These are phyloP conservation scores for Phytophthora uliginosa DNA, from an alignment of 352 stramenopile species.

Conservation along the genomic window DNA sequence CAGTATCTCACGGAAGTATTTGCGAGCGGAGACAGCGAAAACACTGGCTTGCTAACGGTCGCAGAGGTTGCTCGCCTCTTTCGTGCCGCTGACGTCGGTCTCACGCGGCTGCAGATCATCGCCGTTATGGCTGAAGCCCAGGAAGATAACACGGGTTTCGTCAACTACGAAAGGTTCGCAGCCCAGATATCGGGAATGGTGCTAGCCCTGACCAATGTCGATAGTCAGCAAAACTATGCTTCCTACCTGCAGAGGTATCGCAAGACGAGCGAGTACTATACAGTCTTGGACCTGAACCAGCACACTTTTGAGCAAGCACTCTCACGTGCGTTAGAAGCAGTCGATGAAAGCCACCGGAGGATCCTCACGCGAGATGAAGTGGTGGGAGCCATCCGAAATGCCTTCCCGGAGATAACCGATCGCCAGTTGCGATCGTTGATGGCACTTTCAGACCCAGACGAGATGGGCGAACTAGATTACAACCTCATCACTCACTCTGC, in stretches of 20 bases:
- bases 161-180: slow-evolving; percentile 82
- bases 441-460: slow-evolving; percentile 67
- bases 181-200: slow-evolving; percentile 77
- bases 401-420: slow-evolving; percentile 70
- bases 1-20: slow-evolving; percentile 85
- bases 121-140: slow-evolving; percentile 74
- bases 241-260: slow-evolving; percentile 73
- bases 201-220: slow-evolving; percentile 70
- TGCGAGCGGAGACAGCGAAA: slow-evolving; percentile 70
- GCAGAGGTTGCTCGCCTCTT: slow-evolving; percentile 70
- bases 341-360: slow-evolving; percentile 71
- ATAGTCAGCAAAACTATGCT: slow-evolving; percentile 71
- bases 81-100: slow-evolving; percentile 68
- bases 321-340: slow-evolving; percentile 64
- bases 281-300: slow-evolving; percentile 81
- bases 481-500: slow-evolving; percentile 70
- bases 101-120: slow-evolving; percentile 84
- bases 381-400: slow-evolving; percentile 61
- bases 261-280: slow-evolving; percentile 84
- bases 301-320: slow-evolving; percentile 85
- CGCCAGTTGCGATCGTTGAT: slow-evolving; percentile 74
- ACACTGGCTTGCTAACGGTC: slow-evolving; percentile 68
- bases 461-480: slow-evolving; percentile 84
- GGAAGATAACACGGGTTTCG: slow-evolving; percentile 81
- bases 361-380: slow-evolving; percentile 70